A percentile compares a stretch with the other conserved stretches of the same genome.
Conservation (phyloP, 2,329 filamentous ascomycete genomes). For the Truncatella angustata region DNA sequence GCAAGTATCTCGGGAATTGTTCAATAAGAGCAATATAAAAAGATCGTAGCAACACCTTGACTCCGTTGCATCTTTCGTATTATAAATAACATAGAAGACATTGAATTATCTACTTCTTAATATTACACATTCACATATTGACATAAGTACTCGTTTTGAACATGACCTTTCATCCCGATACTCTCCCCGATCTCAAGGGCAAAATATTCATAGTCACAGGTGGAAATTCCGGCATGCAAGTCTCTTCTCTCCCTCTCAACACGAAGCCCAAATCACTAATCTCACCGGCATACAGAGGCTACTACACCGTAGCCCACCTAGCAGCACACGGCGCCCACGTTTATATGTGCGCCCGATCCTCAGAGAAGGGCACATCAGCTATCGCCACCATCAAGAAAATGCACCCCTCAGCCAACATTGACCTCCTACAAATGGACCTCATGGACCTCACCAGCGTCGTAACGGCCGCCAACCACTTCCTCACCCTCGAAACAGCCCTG, state of each 20-base stretch:
- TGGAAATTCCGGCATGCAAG: constrained; percentile 43
- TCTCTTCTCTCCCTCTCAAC: constrained; percentile 15
- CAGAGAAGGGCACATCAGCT: constrained; percentile 28
- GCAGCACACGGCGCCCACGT: constrained; percentile 36
- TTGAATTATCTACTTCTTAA: neutral
- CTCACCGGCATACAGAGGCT: constrained; percentile 24
- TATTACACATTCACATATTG: neutral
- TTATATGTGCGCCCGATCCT: constrained; percentile 38
- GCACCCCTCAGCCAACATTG: constrained; percentile 28
- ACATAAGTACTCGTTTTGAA: constrained; percentile 14
- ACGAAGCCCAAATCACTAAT: constrained; percentile 11
- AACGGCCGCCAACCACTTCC: constrained; percentile 30
- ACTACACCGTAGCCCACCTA: constrained; percentile 33
- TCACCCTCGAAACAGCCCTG: constrained; percentile 24
- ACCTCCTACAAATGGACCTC: constrained; percentile 35
- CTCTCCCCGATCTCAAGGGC: constrained; percentile 39
- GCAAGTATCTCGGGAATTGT: constrained; percentile 15
- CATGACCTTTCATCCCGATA: constrained; percentile 38
- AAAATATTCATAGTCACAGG: constrained; percentile 44
- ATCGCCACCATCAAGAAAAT: constrained; percentile 31
- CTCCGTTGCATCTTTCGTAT: constrained; percentile 14
- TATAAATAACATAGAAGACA: constrained; percentile 15
- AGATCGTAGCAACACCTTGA: constrained; percentile 15
- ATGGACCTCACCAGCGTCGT: constrained; percentile 33
- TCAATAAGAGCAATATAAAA: constrained; percentile 22